Evolutionary conservation across 192 early-diverging fungal genomes (phyloP).

Genomic region (Neocallimastix lanati): DNA sequence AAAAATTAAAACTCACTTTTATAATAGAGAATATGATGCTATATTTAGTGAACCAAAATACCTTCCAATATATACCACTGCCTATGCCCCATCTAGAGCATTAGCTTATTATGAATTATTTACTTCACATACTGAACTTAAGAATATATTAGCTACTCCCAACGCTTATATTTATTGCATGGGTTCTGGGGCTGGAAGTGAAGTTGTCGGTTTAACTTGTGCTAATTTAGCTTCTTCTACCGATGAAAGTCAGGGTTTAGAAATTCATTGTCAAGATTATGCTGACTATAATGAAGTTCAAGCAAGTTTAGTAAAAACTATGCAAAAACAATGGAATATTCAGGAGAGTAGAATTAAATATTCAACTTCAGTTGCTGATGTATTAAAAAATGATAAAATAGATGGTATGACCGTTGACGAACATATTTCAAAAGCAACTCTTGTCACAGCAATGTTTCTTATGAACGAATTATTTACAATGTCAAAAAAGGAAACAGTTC

Average conservation of each 20-base stretch:
- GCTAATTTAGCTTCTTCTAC: slow-evolving; percentile 13
- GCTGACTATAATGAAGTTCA: slow-evolving; percentile 41
- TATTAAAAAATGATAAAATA: slow-evolving; percentile 24
- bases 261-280: slow-evolving; percentile 31
- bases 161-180: slow-evolving; percentile 37
- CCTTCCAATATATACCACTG: slow-evolving; percentile 65
- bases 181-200: slow-evolving; percentile 72
- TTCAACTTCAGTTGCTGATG: slow-evolving; percentile 35
- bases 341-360: slow-evolving; percentile 22
- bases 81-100: slow-evolving; percentile 68
- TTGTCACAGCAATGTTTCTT: slow-evolving; percentile 80
- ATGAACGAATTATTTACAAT: slow-evolving; percentile 75
- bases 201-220: slow-evolving; percentile 59
- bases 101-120: slow-evolving; percentile 72
- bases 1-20: slow-evolving; percentile 66
- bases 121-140: slow-evolving; percentile 18
- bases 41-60: slow-evolving; percentile 60
- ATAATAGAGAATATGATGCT: slow-evolving; percentile 55
- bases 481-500: slow-evolving; percentile 55
- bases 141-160: slow-evolving; percentile 16
- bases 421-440: slow-evolving; percentile 28
- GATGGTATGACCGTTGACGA: slow-evolving; percentile 7
- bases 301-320: slow-evolving; percentile 22
- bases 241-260: not conserved
- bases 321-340: slow-evolving; percentile 31